Base-by-base conservation (phyloP, 495 filamentous ascomycete species). In the Annulohypoxylon nitens region DNA sequence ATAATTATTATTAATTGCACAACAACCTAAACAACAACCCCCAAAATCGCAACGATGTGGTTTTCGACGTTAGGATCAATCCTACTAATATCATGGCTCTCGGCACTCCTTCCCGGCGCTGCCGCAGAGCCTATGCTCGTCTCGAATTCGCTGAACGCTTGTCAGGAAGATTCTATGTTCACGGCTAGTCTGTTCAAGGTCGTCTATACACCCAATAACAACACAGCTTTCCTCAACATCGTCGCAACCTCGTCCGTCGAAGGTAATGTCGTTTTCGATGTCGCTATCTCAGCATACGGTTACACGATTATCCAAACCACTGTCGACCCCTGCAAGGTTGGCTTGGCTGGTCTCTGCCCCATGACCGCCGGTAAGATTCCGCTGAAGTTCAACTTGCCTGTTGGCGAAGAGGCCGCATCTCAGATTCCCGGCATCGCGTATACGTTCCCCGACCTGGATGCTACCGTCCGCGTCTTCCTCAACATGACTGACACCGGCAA, bases 391-490 rank as follows among this genome's bases (percentile, higher is more conserved):
- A 92, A 91, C 70, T 80, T 95, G 18, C 77, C 83, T 8, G 81
- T 97, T 11, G 81, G 85, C 8, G 73, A 80, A 11, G 80, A 83
- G 51, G 89, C 93, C 14, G 80, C 91, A 26, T 76, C 83, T 1
- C 74, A 84, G 30, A 92, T 99, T 80, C 95, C 95, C 55, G 85
- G 91, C 43, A 97, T 98, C 70, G 92, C 93, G 20, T 99, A 95
- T 77, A 91, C 88, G 11, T 90, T 99, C 55, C 96, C 96, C 53
- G 96, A 99, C 81, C 87, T 98, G 16, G 96, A 99, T 78, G 96
- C 93, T n/a, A 90, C 86, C 33, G 91, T 97, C 39, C 88, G 87
- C 69, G 89, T 99, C 63, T 88, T 88, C 71, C 91, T 99, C 85
- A 97, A 92, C 78, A 85, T 87, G 62, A 90, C 87, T 0, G 78